Percentiles rank a stretch among this genome's conserved stretches.
Evolutionary conservation across 2,329 filamentous ascomycete species (phyloP).

Genomic region (Colletotrichum acutatum): DNA sequence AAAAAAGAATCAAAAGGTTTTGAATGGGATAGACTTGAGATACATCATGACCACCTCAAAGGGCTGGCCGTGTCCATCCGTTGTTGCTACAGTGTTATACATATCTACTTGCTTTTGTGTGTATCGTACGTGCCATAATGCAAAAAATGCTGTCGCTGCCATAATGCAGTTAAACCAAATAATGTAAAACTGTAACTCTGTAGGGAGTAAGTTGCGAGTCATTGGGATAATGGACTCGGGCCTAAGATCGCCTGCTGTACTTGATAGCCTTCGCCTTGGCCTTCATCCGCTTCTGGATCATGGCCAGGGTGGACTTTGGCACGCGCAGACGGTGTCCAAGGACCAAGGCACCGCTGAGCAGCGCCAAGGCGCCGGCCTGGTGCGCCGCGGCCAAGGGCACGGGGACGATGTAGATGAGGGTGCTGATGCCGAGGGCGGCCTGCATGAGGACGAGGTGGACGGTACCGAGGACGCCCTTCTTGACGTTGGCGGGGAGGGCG

Average conservation of each 20-base stretch:
- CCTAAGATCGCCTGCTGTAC: too few relatives aligned
- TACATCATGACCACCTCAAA: slow-evolving; percentile 11
- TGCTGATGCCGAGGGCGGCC: slow-evolving; percentile 87
- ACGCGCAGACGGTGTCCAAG: slow-evolving; percentile 82
- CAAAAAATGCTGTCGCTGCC: slow-evolving; percentile 19
- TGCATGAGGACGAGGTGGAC: slow-evolving; percentile 87
- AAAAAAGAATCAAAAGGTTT: background rate
- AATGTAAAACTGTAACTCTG: background rate
- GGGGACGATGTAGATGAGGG: slow-evolving; percentile 93
- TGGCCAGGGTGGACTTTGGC: slow-evolving; percentile 70
- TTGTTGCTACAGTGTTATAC: slow-evolving; percentile 32
- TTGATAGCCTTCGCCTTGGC: background rate
- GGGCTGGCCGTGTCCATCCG: slow-evolving; percentile 1
- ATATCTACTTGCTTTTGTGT: slow-evolving; percentile 22
- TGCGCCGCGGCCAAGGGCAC: slow-evolving; percentile 88
- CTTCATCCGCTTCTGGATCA: slow-evolving; percentile 65
- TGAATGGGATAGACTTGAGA: background rate
- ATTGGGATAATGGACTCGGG: too few relatives aligned
- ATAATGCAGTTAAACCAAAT: slow-evolving; percentile 8
- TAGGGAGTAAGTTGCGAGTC: background rate
- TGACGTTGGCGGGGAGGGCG: slow-evolving; percentile 71
- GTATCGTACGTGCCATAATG: slow-evolving; percentile 23
- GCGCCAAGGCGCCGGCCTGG: slow-evolving; percentile 87
- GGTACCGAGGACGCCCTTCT: slow-evolving; percentile 79
- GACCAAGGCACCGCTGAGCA: slow-evolving; percentile 85